These are phyloP conservation scores for Globisporangium heterothallicum DNA, from an alignment of 352 stramenopile genomes.

Conservation along the genomic window DNA sequence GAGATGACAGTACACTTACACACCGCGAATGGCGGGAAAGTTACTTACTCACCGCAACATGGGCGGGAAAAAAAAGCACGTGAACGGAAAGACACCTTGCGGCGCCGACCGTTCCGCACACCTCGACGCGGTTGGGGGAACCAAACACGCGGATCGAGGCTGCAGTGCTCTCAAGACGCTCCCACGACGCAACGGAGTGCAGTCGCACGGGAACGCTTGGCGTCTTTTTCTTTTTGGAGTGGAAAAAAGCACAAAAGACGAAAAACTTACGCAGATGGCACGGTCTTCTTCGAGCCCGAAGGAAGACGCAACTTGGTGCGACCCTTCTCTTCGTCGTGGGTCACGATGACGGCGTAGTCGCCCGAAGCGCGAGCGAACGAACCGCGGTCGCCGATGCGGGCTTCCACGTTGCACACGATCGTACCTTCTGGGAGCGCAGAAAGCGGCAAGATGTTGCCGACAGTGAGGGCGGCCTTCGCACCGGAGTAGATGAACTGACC, in stretches of 20 bases:
- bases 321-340: slow-evolving; percentile 98
- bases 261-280: slow-evolving; percentile 87
- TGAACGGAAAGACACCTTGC: slow-evolving; percentile 6
- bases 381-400: slow-evolving; percentile 93
- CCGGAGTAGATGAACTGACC: slow-evolving; percentile 98
- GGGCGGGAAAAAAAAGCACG: slow-evolving; percentile 39
- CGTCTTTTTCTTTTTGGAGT: slow-evolving; percentile 7
- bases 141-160: slow-evolving; percentile 10
- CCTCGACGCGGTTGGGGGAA: slow-evolving; percentile 6
- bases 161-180: slow-evolving; percentile 14
- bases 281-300: slow-evolving; percentile 97
- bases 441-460: slow-evolving; percentile 98
- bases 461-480: slow-evolving; percentile 93
- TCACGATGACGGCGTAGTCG: slow-evolving; percentile 98
- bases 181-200: background rate
- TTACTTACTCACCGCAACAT: slow-evolving; percentile 85
- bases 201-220: slow-evolving; percentile 5
- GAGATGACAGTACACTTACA: slow-evolving; percentile 26
- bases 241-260: slow-evolving; percentile 13
- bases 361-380: slow-evolving; percentile 95
- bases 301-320: slow-evolving; percentile 95
- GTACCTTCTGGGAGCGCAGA: slow-evolving; percentile 96
- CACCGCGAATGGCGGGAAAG: slow-evolving; percentile 28
- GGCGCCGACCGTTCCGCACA: slow-evolving; percentile 23
- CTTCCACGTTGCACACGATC: slow-evolving; percentile 99